These are phyloP conservation scores for Aureobasidium musti DNA, from an alignment of 2,329 filamentous ascomycete genomes.

Conservation along the genomic window DNA sequence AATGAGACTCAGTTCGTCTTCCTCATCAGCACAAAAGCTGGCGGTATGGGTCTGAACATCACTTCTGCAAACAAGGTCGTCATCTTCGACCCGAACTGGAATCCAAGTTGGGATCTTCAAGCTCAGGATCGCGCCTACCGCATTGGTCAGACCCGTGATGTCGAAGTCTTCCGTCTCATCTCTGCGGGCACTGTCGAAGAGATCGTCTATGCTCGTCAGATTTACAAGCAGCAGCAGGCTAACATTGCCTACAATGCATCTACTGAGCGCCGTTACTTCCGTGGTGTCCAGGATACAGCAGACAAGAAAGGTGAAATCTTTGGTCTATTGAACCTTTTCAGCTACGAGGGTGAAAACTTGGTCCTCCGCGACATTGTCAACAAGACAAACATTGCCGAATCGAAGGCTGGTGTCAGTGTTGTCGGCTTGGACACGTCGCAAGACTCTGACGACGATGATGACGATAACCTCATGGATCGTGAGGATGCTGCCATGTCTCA, in stretches of 20 bases:
- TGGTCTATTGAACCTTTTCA: slow-evolving; percentile 82
- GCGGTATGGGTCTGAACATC: slow-evolving; percentile 93
- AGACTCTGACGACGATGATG: slow-evolving; percentile 48
- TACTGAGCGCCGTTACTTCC: slow-evolving; percentile 90
- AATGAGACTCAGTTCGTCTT: slow-evolving; percentile 90
- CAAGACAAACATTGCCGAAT: slow-evolving; percentile 96
- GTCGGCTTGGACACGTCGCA: slow-evolving; percentile 69
- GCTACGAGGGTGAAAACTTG: slow-evolving; percentile 75
- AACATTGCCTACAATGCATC: slow-evolving; percentile 97
- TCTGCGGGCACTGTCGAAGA: slow-evolving; percentile 94
- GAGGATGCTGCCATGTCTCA: slow-evolving; percentile 71
- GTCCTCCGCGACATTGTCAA: slow-evolving; percentile 94
- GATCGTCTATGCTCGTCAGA: slow-evolving; percentile 93
- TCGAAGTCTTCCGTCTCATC: slow-evolving; percentile 92
- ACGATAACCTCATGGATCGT: slow-evolving; percentile 34
- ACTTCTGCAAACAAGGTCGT: slow-evolving; percentile 98
- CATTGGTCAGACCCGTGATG: slow-evolving; percentile 88
- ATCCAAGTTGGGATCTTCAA: slow-evolving; percentile 90
- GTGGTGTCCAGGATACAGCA: slow-evolving; percentile 82
- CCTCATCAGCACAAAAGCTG: slow-evolving; percentile 89
- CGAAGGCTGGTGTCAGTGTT: slow-evolving; percentile 78
- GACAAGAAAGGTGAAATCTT: slow-evolving; percentile 92
- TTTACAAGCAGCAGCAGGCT: slow-evolving; percentile 98
- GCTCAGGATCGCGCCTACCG: slow-evolving; percentile 95
- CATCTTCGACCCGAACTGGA: slow-evolving; percentile 97